Evolutionary conservation across 441 rosid genomes (phyloP).

Genomic region (Syzygium malaccense): DNA sequence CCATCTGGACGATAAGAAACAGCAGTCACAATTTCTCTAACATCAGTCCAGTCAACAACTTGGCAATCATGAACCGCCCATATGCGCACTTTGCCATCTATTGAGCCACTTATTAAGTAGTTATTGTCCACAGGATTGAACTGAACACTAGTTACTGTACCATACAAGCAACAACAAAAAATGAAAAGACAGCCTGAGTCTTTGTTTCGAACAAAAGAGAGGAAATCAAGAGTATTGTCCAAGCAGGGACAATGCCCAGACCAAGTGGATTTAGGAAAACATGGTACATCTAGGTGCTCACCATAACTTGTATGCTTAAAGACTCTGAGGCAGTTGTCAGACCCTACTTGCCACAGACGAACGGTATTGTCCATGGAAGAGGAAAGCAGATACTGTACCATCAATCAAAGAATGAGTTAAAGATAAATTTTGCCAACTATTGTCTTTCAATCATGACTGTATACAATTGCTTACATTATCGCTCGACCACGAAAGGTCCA

Average conservation of each 20-base stretch:
- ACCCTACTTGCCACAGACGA: conserved; percentile 56
- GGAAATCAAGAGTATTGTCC: neutral
- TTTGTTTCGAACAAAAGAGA: neutral
- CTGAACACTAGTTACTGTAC: conserved; percentile 84
- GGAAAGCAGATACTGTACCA: conserved; percentile 37
- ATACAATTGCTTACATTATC: conserved; percentile 49
- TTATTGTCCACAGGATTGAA: conserved; percentile 85
- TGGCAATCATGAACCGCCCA: conserved; percentile 64
- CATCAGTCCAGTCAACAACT: conserved; percentile 81
- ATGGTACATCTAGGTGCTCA: conserved; percentile 9
- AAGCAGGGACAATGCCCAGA: neutral
- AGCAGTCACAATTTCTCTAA: conserved; percentile 80
- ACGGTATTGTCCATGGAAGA: conserved; percentile 62
- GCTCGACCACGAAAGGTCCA: conserved; percentile 91
- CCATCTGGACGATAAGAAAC: conserved; percentile 87
- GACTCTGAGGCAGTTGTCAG: conserved; percentile 31
- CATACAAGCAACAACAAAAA: neutral
- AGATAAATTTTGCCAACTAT: neutral
- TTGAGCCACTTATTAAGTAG: conserved; percentile 87
- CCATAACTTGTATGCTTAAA: conserved; percentile 59
- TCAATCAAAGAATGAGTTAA: neutral
- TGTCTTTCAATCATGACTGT: neutral
- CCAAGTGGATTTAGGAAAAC: neutral
- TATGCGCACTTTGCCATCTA: conserved; percentile 95
- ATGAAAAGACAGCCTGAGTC: neutral